Base-by-base conservation (phyloP, 2,329 filamentous ascomycete species). In the Leptoxyphium fumago region DNA sequence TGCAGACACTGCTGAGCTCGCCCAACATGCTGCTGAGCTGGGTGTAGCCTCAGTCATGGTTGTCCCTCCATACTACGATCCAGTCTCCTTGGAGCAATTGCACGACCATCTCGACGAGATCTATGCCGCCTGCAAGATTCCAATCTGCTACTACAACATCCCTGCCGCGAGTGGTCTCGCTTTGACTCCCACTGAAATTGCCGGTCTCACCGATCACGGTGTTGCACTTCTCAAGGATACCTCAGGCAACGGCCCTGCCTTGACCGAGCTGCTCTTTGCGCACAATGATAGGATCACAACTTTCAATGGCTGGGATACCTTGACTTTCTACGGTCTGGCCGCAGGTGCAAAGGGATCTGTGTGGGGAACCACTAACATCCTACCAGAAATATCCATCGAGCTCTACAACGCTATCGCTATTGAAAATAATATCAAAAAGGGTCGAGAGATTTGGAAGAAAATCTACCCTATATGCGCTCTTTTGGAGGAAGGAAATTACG, bases 261-360 rank as follows among this genome's bases (percentile, higher is more conserved):
- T 72, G 5, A 73, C 69, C 2, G 69, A 73, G 45, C 51, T 73
- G 11, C 57, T 73, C 3, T 72, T 73, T 48, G 60, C 60, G 4
- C 52, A 62, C 15, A 53, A 55, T 2, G 58, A 64, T 43, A 51
- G 61, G 21, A 66, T 72, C 47, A 72, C 67, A 1, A 61, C 66
- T 0, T 71, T 73, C 52, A 73, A 73, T 45, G 70, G 70, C 1
- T 73, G 70, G 70, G 70, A 73, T 46, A 73, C 69, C 0, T 55
- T 73, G 13, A 73, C 70, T 0, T 73, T 73, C 51, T 73, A 73
- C 48, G 69, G 70, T 9, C 55, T 73, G 9, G 67, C 65, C 0
- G 69, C 69, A 1, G 70, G 70, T 0, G 67, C 68, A 8, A 67
- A 67, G 39, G 70, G 70, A 2, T 67, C 64, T 2, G 65, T 73